Percentiles rank a stretch among this genome's conserved stretches.
phyloP scores from a whole-genome alignment of 2,329 filamentous ascomycete genomes.

The Diaporthe vexans region DNA sequence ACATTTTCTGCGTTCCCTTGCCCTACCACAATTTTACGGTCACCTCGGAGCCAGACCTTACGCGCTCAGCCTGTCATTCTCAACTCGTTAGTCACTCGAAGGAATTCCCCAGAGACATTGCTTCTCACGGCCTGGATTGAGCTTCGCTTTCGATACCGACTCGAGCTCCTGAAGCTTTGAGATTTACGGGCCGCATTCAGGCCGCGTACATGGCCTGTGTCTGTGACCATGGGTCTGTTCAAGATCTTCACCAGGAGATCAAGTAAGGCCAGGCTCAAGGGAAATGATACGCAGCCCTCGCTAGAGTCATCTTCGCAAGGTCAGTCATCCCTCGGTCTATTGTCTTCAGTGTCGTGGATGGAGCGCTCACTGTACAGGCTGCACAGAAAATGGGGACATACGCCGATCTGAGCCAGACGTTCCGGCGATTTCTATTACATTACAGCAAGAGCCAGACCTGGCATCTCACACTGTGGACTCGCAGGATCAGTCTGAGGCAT shows the following conservation, averaged over 20 bases:
- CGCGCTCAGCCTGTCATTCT: neutral
- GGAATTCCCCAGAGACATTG: neutral
- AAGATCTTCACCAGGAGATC: constrained; percentile 52
- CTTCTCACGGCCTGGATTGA: neutral
- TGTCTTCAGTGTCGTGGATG: neutral
- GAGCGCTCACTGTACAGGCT: constrained; percentile 3
- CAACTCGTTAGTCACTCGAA: neutral
- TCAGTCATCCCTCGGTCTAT: neutral
- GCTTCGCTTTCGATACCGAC: neutral
- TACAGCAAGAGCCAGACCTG: neutral
- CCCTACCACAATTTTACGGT: neutral
- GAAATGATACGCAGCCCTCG: neutral
- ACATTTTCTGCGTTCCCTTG: neutral
- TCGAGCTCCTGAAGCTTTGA: neutral
- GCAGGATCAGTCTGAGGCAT: constrained; percentile 38
- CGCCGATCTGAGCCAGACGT: constrained; percentile 46
- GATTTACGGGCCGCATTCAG: neutral
- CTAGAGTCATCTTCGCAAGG: constrained; percentile 10
- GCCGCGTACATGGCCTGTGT: constrained; percentile 25
- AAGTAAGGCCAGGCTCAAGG: constrained; percentile 40
- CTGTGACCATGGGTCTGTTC: constrained; percentile 53
- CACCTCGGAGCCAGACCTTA: neutral
- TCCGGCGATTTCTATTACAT: neutral
- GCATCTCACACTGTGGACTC: constrained; percentile 42
- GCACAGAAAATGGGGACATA: neutral